Evolutionary conservation across 169 alveolate species (phyloP).

Genomic region (Sarcocystis neurona): DNA sequence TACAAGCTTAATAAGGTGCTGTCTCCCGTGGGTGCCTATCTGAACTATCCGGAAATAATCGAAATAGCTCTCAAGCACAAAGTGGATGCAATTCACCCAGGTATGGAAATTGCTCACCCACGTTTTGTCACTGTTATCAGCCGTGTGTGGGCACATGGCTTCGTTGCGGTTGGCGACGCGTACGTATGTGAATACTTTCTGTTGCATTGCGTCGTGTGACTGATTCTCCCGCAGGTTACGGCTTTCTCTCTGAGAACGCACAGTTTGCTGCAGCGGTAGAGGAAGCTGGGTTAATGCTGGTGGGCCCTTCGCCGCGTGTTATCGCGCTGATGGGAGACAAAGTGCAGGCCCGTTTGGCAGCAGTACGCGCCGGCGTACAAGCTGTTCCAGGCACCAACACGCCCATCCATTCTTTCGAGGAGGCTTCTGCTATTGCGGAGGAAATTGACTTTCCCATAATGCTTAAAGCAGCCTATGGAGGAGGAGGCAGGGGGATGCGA

Average conservation of each 20-base stretch:
- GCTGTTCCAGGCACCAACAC: slow-evolving; percentile 77
- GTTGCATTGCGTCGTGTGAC: neutral
- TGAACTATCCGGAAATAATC: slow-evolving; percentile 24
- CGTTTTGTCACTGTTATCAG: neutral
- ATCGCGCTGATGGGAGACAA: slow-evolving; percentile 84
- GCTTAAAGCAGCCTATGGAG: slow-evolving; percentile 85
- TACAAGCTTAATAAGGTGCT: slow-evolving; percentile 1
- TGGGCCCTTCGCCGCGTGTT: slow-evolving; percentile 83
- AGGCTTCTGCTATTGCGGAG: slow-evolving; percentile 38
- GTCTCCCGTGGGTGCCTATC: slow-evolving; percentile 51
- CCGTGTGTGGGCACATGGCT: neutral
- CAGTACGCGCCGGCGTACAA: slow-evolving; percentile 80
- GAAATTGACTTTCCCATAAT: slow-evolving; percentile 81
- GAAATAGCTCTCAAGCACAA: slow-evolving; percentile 21
- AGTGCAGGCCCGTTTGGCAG: slow-evolving; percentile 80
- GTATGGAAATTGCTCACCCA: neutral
- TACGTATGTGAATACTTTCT: neutral
- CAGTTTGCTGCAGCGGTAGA: slow-evolving; percentile 76
- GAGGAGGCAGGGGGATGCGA: slow-evolving; percentile 91
- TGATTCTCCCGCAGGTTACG: slow-evolving; percentile 76
- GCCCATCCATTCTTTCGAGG: slow-evolving; percentile 76
- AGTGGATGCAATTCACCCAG: slow-evolving; percentile 58
- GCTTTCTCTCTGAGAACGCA: slow-evolving; percentile 86
- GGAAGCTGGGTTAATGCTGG: slow-evolving; percentile 67
- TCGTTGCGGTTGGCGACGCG: neutral